Base-by-base conservation (phyloP, 805 yeast genomes). In the Starmerella sp. region DNA sequence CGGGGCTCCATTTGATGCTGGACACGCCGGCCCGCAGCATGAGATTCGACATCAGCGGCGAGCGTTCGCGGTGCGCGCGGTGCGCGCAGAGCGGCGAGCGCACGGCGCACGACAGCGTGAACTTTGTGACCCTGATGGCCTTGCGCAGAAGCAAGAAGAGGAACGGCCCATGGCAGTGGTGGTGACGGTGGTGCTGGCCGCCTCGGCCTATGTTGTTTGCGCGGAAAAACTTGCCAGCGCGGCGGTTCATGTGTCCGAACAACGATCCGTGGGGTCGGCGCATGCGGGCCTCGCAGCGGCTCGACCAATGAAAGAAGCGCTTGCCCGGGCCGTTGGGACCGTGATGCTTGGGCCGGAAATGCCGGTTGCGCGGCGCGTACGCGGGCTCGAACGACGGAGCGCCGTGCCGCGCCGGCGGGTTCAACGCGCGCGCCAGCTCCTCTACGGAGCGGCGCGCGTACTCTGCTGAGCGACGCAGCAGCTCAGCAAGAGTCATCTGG, bases 341-440 rank as follows among this genome's bases (percentile, higher is more conserved):
- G 13, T 17, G 46, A 6, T 41, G 31, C 42, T 46, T 35, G 9
- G 53, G 52, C n/a, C 48, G 46, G 22, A 42, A 29, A 22, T 34
- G 42, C 32, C 53, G 60, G 48, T 44, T 35, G 48, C 50, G 41
- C 15, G 57, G 59, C 29, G 60, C 47, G 39, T 53, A 54, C 8
- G 58, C 58, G 15, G 57, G 62, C 51, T 57, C 62, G 14, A 37
- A 42, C 42, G 58, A 42, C 11, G 62, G 61, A 3, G 42, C 14
- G 10, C 17, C 50, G 8, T 43, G 47, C 11, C 32, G 34, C 17
- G 30, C 36, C 14, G 59, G 42, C 32, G 53, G 45, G 14, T 51
- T 37, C 55, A 59, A 34, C 7, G 56, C 58, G 10, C 48, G 45
- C 5, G 56, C 54, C n/a, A 58, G 38, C 51, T 56, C 58, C 47